Base-by-base conservation (phyloP, 129 eudicot species). In the Centrapalus pauciflorus region DNA sequence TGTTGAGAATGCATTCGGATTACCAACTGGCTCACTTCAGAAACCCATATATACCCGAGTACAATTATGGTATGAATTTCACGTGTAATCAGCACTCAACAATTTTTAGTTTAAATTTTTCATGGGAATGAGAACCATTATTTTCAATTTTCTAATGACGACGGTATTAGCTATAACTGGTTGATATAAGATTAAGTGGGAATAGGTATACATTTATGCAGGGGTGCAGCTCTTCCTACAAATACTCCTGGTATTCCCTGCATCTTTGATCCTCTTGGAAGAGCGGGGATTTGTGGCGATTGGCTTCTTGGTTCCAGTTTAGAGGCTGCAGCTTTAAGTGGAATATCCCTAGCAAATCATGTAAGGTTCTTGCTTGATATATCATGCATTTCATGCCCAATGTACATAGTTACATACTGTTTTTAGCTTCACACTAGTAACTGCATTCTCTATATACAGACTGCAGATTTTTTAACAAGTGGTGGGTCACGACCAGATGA, bases 161-260 rank as follows among this genome's bases (percentile, higher is more conserved):
- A 27, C 29, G 25, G 20, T 29, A 55, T 34, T 55, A 41, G 28
- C 35, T 52, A 23, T 52, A 54, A 28, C 35, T 27, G 23, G 30
- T 0, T 26, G 48, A 25, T 3, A 38, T 23, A 62, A 24, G 23
- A 40, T 38, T 62, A 61, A 34, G 30, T 61, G 20, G 52, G 52
- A n/a, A 32, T 58, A 29, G 27, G 16, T 59, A 33, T 30, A n/a
- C 2, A 59, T 59, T 20, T 67, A 35, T 76, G 55, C 75, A 92
- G 98, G 98, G 98, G 98, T 73, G 98, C 98, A 62, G 96, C 98
- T 77, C 98, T 92, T 82, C 98, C 98, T 49, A 83, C 89, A 58
- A 92, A 92, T 71, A 79, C 81, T 45, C 98, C 98, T 50, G 85
- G 81, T 63, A 72, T 83, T 40, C 96, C 98, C 14, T 92, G 96